These are phyloP conservation scores for Coniferiporia sulphurascens DNA, from an alignment of 1,284 basidiomycete genomes.

Conservation along the genomic window DNA sequence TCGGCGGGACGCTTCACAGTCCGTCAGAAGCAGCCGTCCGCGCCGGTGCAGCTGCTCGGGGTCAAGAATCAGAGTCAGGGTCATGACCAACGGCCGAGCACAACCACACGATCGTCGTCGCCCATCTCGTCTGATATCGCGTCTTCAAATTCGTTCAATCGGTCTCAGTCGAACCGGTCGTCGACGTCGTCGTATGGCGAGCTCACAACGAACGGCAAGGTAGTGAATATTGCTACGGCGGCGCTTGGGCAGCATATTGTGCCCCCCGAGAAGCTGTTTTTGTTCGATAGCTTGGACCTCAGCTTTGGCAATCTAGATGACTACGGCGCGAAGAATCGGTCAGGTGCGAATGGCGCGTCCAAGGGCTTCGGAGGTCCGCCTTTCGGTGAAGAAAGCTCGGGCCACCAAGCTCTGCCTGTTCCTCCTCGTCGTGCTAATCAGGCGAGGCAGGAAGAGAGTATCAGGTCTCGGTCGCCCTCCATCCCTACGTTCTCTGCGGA, in stretches of 20 bases:
- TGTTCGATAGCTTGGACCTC: slow-evolving; percentile 20
- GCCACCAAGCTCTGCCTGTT: slow-evolving; percentile 27
- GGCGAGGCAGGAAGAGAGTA: slow-evolving; percentile 1
- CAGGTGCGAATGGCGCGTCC: too few relatives aligned
- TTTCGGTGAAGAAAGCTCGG: slow-evolving; percentile 5
- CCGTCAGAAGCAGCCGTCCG: slow-evolving; percentile 6
- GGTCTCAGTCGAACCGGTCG: slow-evolving; percentile 43
- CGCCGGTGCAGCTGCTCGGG: slow-evolving; percentile 19
- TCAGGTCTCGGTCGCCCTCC: slow-evolving; percentile 25
- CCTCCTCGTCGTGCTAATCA: slow-evolving; percentile 26
- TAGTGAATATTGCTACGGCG: not conserved
- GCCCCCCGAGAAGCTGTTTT: slow-evolving; percentile 43
- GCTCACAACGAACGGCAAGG: slow-evolving; percentile 10
- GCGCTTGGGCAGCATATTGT: slow-evolving; percentile 42
- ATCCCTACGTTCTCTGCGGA: slow-evolving; percentile 31
- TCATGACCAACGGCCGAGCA: slow-evolving; percentile 30
- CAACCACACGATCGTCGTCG: slow-evolving; percentile 49
- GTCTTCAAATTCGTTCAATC: slow-evolving; percentile 47
- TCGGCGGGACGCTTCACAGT: not conserved
- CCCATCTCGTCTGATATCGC: slow-evolving; percentile 51
- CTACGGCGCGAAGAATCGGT: not conserved
- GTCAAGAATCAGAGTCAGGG: slow-evolving; percentile 11
- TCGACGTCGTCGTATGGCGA: slow-evolving; percentile 55
- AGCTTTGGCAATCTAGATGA: not conserved
- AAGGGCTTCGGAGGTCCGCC: not conserved